These are phyloP conservation scores for Talaromyces ruber DNA, from an alignment of 495 filamentous ascomycete species.

Conservation along the genomic window DNA sequence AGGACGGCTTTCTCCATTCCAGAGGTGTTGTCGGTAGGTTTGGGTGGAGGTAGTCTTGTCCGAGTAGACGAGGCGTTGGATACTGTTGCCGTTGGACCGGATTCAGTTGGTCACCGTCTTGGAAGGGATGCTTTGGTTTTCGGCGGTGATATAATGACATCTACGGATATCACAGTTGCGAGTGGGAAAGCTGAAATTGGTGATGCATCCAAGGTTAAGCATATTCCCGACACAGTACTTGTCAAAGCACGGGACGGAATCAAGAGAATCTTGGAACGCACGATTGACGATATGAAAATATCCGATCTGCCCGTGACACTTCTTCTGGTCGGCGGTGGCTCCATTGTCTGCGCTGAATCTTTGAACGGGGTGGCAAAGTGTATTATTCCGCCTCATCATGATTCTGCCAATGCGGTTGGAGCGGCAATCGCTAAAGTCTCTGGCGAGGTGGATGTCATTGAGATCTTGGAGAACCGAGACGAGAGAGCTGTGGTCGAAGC, in stretches of 20 bases:
- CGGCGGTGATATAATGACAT: conserved; percentile 41
- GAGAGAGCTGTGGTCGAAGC: conserved; percentile 23
- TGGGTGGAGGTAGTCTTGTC: conserved; percentile 46
- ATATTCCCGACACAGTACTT: conserved; percentile 4
- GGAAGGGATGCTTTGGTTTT: conserved; percentile 39
- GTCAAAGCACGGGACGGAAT: conserved; percentile 10
- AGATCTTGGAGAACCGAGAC: conserved; percentile 24
- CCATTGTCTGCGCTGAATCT: conserved; percentile 14
- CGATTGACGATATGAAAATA: conserved; percentile 17
- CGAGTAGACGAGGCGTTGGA: conserved; percentile 21
- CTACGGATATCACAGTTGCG: conserved; percentile 40
- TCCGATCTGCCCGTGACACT: conserved; percentile 13
- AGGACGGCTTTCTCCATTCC: conserved; percentile 46
- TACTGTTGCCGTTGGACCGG: conserved; percentile 39
- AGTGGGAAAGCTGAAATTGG: conserved; percentile 26
- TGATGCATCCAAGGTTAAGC: conserved; percentile 6
- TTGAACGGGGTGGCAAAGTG: conserved; percentile 12
- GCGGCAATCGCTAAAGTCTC: conserved; percentile 44
- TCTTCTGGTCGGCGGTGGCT: conserved; percentile 17
- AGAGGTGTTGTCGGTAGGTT: conserved; percentile 42
- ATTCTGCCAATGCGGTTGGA: conserved; percentile 48
- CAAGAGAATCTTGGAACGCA: conserved; percentile 12
- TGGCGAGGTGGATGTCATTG: conserved; percentile 37
- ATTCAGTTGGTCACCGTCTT: conserved; percentile 47
- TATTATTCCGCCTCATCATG: conserved; percentile 21